A percentile compares a stretch with the other conserved stretches of the same genome.
Evolutionary conservation across 805 yeast species (phyloP).

Genomic region (Kuraishia floccosa): DNA sequence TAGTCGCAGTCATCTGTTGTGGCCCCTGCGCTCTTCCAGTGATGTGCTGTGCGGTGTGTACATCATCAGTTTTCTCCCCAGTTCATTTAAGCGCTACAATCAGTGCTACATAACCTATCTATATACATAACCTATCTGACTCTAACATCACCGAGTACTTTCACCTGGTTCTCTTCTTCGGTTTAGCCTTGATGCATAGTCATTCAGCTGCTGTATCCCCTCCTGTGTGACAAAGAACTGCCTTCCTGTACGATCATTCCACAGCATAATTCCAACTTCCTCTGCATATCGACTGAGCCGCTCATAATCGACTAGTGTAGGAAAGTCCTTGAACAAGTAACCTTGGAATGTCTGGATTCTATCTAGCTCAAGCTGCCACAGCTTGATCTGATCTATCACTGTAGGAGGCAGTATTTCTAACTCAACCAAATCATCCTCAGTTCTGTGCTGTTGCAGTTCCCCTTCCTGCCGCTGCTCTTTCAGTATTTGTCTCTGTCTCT

Average conservation of each 20-base stretch:
- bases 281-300: slow-evolving; percentile 65
- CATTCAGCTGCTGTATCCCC: slow-evolving; percentile 85
- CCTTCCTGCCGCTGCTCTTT: too few relatives aligned
- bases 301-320: slow-evolving; percentile 66
- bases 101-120: too few relatives aligned
- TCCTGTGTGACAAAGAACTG: slow-evolving; percentile 81
- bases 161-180: too few relatives aligned
- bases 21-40: too few relatives aligned
- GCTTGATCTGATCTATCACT: slow-evolving; percentile 88
- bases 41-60: too few relatives aligned
- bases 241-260: slow-evolving; percentile 64
- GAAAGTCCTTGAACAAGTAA: slow-evolving; percentile 77
- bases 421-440: too few relatives aligned
- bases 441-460: too few relatives aligned
- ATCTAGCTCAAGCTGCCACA: slow-evolving; percentile 96
- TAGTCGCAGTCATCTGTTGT: slow-evolving; percentile 3
- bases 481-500: slow-evolving; percentile 21
- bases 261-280: slow-evolving; percentile 84
- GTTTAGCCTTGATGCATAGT: slow-evolving; percentile 56
- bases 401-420: slow-evolving; percentile 86
- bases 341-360: slow-evolving; percentile 84
- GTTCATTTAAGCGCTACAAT: too few relatives aligned
- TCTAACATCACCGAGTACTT: too few relatives aligned
- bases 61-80: too few relatives aligned
- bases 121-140: too few relatives aligned